phyloP scores from a whole-genome alignment of 768 basidiomycete genomes.

The Suillus weaverae region DNA sequence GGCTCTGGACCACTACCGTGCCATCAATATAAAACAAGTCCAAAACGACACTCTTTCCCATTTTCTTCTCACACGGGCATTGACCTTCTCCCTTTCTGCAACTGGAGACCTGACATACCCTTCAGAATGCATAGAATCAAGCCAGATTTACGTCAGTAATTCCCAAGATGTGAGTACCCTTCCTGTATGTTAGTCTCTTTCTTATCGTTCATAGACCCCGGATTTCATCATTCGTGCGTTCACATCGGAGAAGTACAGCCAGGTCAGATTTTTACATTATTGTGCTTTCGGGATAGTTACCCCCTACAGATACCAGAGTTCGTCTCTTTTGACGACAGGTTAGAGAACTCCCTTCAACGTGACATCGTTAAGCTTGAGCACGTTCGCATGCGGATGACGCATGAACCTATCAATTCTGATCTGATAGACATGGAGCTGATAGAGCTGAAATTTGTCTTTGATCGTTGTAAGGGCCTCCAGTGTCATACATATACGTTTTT shows the following conservation, averaged over 20 bases:
- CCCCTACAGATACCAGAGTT: conserved; percentile 77
- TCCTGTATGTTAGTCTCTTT: conserved; percentile 7
- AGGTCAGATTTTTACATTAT: conserved; percentile 41
- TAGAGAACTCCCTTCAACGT: conserved; percentile 84
- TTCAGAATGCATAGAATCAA: conserved; percentile 75
- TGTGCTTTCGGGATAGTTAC: not conserved
- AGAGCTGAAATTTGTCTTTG: conserved; percentile 81
- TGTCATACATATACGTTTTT: conserved; percentile 2
- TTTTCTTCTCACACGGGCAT: conserved; percentile 72
- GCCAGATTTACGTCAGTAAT: conserved; percentile 79
- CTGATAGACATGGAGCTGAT: conserved; percentile 81
- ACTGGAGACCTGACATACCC: conserved; percentile 74
- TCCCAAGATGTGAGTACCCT: conserved; percentile 65
- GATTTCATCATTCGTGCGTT: conserved; percentile 83
- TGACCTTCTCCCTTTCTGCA: conserved; percentile 76
- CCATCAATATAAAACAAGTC: conserved; percentile 78
- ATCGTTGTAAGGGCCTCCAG: conserved; percentile 51
- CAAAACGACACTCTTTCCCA: conserved; percentile 91
- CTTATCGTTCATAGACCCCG: conserved; percentile 50
- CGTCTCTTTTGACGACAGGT: conserved; percentile 71
- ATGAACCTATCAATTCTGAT: conserved; percentile 70
- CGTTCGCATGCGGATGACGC: conserved; percentile 77
- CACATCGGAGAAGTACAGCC: conserved; percentile 78
- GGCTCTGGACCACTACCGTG: conserved; percentile 77
- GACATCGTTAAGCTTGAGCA: conserved; percentile 83